Evolutionary conservation across 768 basidiomycete genomes (phyloP), one percentile per base, ranked within the genome.

Genomic region (Fistulinella prunicolor): DNA sequence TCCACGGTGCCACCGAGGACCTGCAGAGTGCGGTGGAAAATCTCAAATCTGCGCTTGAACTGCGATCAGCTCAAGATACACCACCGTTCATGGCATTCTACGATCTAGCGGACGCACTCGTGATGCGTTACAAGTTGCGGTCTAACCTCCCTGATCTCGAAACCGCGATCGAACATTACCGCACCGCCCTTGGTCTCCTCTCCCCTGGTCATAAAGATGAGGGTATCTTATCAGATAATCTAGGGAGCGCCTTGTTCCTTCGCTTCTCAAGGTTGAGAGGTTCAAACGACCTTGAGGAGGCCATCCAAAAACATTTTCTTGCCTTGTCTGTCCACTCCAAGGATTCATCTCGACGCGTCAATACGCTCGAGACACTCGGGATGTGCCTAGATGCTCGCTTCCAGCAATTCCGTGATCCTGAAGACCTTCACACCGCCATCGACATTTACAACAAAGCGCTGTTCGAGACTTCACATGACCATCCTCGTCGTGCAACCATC

Each of bases 41-140:
- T 35, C 51, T 62, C 26, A 45, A 54, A 36, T 47, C 51, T 13
- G 58, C 55, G 20, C 50, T 66, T 5, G 49, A 59, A 1, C 49
- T 65, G 28, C 39, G 40, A 32, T 48, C 55, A 26, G 14, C 47
- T 24, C 56, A 41, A 28, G 49, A 58, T 34, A 22, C 61, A 16
- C 29, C 49, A n/a, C 55, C 44, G 23, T 48, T 50, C 22, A 51
- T 24, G 20, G 32, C 43, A 17, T 56, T 59, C 28, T 56, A 47
- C n/a, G 67, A 65, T 44, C 51, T 69, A 24, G 67, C 63, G 3
- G 55, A 59, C 36, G 57, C 59, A 5, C 55, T 69, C 13, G 24
- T 54, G 10, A 47, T 55, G 42, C 67, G 58, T 19, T 71, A 70
- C 42, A 56, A 59, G 21, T 44, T 55, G 3, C 46, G 47, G 9